Conservation (phyloP, 192 early-diverging fungal species). For the Coemansia sp. region DNA sequence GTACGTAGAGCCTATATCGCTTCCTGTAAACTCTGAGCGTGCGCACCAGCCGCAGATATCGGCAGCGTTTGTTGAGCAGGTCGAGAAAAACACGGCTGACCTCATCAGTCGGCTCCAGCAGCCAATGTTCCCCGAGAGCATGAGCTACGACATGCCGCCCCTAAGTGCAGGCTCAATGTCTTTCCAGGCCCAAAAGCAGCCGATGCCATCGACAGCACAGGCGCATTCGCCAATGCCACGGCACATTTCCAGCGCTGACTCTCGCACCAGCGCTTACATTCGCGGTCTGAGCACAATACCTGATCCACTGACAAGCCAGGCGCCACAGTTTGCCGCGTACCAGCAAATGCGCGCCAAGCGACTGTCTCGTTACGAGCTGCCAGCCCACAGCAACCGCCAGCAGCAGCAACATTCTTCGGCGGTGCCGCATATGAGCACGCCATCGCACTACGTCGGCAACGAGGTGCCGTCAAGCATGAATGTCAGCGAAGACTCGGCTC, state of each 20-base stretch:
- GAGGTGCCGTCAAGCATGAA: slow-evolving; percentile 1
- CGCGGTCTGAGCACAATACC: slow-evolving; percentile 10
- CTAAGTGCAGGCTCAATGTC: slow-evolving; percentile 5
- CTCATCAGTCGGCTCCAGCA: slow-evolving; percentile 23
- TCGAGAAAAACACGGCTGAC: slow-evolving; percentile 31
- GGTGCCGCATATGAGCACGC: neutral
- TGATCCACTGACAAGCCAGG: slow-evolving; percentile 29
- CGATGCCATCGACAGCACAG: neutral
- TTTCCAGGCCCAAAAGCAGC: slow-evolving; percentile 5
- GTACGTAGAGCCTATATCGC: slow-evolving; percentile 11
- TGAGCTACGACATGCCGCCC: slow-evolving; percentile 1
- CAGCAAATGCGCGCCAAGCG: slow-evolving; percentile 33
- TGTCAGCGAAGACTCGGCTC: neutral
- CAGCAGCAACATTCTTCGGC: neutral
- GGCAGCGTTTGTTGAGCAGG: slow-evolving; percentile 23
- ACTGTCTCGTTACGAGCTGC: slow-evolving; percentile 32
- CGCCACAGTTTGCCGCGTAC: slow-evolving; percentile 41
- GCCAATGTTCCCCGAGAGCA: slow-evolving; percentile 9
- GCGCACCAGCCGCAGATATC: slow-evolving; percentile 12
- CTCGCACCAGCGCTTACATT: slow-evolving; percentile 9
- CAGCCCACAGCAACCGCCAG: neutral
- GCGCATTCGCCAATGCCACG: slow-evolving; percentile 15
- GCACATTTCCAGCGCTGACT: slow-evolving; percentile 15
- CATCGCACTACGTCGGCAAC: neutral
- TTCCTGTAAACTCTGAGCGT: neutral